Conservation (phyloP, 805 yeast species). For the Ogataea angusta region DNA sequence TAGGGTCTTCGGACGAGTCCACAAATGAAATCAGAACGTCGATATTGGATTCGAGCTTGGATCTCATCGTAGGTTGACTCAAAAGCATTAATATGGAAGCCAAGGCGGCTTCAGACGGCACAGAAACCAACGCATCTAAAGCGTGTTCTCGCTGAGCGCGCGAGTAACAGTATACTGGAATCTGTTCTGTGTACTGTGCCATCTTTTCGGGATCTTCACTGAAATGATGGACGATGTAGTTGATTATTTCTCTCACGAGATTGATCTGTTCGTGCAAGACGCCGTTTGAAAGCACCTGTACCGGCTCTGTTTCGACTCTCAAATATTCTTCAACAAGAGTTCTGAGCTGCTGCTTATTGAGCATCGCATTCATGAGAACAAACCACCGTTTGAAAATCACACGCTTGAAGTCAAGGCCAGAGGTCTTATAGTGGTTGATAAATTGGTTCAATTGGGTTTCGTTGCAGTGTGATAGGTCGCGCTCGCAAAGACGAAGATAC, state of each 20-base stretch:
- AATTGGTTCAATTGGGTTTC: conserved; percentile 21
- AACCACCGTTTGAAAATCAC: conserved; percentile 52
- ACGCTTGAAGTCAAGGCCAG: conserved; percentile 15
- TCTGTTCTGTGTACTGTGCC: conserved; percentile 15
- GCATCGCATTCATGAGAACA: conserved; percentile 42
- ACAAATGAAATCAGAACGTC: conserved; percentile 14
- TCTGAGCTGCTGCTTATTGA: conserved; percentile 27
- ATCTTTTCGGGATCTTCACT: neutral
- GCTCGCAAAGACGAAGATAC: conserved; percentile 44
- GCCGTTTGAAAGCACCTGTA: conserved; percentile 33
- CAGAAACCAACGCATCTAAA: conserved; percentile 20
- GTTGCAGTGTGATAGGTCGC: conserved; percentile 26
- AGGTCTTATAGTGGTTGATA: conserved; percentile 23
- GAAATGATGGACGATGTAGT: conserved; percentile 3
- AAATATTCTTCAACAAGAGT: conserved; percentile 32
- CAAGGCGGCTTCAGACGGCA: neutral
- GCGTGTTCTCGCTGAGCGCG: conserved; percentile 35
- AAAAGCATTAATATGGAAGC: conserved; percentile 38
- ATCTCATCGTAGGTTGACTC: conserved; percentile 50
- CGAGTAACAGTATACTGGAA: conserved; percentile 51
- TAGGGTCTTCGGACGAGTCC: neutral
- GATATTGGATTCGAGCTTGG: conserved; percentile 43
- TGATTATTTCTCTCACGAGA: conserved; percentile 30
- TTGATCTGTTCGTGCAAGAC: conserved; percentile 47
- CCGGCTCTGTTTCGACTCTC: conserved; percentile 21